A percentile compares a stretch with the other conserved stretches of the same genome.
Conservation (phyloP, 1,139 yeast genomes). For the Suhomyces chickasaworum region DNA sequence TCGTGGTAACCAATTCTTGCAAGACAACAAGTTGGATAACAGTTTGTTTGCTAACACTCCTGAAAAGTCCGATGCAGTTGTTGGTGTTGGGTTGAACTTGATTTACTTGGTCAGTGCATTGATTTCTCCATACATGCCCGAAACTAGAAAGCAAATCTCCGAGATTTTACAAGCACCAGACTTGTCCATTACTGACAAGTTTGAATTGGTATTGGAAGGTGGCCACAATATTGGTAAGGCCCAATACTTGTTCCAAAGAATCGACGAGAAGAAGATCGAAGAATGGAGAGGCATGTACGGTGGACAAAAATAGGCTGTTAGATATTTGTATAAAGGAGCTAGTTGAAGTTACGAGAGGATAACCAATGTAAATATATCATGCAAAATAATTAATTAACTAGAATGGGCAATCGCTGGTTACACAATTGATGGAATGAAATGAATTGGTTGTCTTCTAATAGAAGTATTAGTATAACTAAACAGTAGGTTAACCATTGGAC, state of each 20-base stretch:
- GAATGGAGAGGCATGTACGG: slow-evolving; percentile 89
- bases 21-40: slow-evolving; percentile 93
- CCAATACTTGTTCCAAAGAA: slow-evolving; percentile 85
- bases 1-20: slow-evolving; percentile 92
- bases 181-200: slow-evolving; percentile 73
- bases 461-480: no score
- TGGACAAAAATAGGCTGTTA: slow-evolving; percentile 51
- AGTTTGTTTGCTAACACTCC: slow-evolving; percentile 75
- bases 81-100: slow-evolving; percentile 87
- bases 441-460: no score
- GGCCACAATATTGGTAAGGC: slow-evolving; percentile 94
- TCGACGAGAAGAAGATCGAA: slow-evolving; percentile 84
- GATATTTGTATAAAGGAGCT: slow-evolving; percentile 2
- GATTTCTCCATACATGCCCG: slow-evolving; percentile 89
- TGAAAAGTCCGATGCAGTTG: slow-evolving; percentile 85
- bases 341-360: not conserved
- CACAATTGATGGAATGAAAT: no score
- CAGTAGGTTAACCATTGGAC: no score
- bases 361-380: not conserved
- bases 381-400: no score
- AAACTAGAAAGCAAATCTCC: slow-evolving; percentile 66
- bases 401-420: no score
- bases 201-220: slow-evolving; percentile 64
- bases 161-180: slow-evolving; percentile 83
- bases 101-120: slow-evolving; percentile 81